A percentile compares a stretch with the other conserved stretches of the same genome.
These are phyloP conservation scores for Pseudocercospora fuligena DNA, from an alignment of 2,329 filamentous ascomycete genomes.

Conservation along the genomic window DNA sequence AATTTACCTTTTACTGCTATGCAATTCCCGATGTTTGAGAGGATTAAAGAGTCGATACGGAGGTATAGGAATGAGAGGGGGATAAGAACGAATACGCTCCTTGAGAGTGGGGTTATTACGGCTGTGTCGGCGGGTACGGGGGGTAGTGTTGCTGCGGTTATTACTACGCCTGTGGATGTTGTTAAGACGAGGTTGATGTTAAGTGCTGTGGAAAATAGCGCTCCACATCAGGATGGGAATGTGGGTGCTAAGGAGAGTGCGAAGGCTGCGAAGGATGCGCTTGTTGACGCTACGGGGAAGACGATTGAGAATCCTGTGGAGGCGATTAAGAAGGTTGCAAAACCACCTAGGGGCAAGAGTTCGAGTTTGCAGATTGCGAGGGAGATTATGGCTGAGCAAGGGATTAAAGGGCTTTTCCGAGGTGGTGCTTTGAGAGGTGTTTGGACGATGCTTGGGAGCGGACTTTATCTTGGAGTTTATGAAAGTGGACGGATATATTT, in stretches of 20 bases:
- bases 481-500: conserved; percentile 71
- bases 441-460: conserved; percentile 84
- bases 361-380: conserved; percentile 63
- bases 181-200: conserved; percentile 92
- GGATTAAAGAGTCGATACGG: conserved; percentile 62
- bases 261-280: conserved; percentile 32
- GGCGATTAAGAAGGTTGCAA: conserved; percentile 41
- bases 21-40: conserved; percentile 87
- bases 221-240: not conserved
- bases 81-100: conserved; percentile 50
- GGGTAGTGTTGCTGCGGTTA: conserved; percentile 73
- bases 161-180: conserved; percentile 90
- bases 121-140: conserved; percentile 74
- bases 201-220: conserved; percentile 53
- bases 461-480: conserved; percentile 84
- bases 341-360: conserved; percentile 39
- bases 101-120: conserved; percentile 73
- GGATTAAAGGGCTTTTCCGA: conserved; percentile 74
- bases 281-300: conserved; percentile 50
- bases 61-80: conserved; percentile 48
- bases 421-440: conserved; percentile 73
- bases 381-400: conserved; percentile 69
- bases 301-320: conserved; percentile 39
- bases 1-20: conserved; percentile 88
- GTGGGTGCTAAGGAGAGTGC: conserved; percentile 18